Conservation (phyloP, 805 yeast genomes). For the Candida maris region DNA sequence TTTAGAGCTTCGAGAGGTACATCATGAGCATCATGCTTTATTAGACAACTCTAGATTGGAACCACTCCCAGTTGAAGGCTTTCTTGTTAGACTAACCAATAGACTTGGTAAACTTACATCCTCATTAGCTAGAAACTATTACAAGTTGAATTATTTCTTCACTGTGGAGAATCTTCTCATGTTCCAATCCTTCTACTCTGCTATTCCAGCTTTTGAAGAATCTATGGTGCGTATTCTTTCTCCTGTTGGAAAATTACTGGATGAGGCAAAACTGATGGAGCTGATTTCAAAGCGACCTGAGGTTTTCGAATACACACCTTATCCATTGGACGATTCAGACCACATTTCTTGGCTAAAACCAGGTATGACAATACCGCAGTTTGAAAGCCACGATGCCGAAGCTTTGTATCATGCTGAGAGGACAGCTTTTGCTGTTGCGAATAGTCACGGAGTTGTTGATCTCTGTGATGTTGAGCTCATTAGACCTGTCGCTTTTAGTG, state of each 20-base stretch:
- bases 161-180: slow-evolving; percentile 61
- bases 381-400: slow-evolving; percentile 45
- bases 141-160: slow-evolving; percentile 58
- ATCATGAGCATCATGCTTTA: slow-evolving; percentile 36
- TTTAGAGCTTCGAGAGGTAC: slow-evolving; percentile 57
- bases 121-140: slow-evolving; percentile 35
- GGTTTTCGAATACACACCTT: slow-evolving; percentile 51
- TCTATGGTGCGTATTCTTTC: slow-evolving; percentile 18
- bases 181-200: slow-evolving; percentile 50
- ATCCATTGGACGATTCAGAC: slow-evolving; percentile 43
- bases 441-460: slow-evolving; percentile 62
- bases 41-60: slow-evolving; percentile 37
- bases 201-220: slow-evolving; percentile 54
- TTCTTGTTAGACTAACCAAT: slow-evolving; percentile 54
- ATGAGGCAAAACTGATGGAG: slow-evolving; percentile 22
- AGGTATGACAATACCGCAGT: slow-evolving; percentile 34
- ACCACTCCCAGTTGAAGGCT: slow-evolving; percentile 83
- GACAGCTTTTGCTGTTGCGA: slow-evolving; percentile 48
- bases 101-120: slow-evolving; percentile 39
- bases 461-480: slow-evolving; percentile 46
- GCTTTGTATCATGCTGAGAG: slow-evolving; percentile 70
- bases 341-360: slow-evolving; percentile 64
- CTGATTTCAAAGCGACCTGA: slow-evolving; percentile 29
- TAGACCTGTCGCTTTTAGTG: slow-evolving; percentile 26
- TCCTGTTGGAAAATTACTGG: slow-evolving; percentile 36